phyloP scores from a whole-genome alignment of 2,329 filamentous ascomycete species.

The Lasiodiplodia hormozganensis region DNA sequence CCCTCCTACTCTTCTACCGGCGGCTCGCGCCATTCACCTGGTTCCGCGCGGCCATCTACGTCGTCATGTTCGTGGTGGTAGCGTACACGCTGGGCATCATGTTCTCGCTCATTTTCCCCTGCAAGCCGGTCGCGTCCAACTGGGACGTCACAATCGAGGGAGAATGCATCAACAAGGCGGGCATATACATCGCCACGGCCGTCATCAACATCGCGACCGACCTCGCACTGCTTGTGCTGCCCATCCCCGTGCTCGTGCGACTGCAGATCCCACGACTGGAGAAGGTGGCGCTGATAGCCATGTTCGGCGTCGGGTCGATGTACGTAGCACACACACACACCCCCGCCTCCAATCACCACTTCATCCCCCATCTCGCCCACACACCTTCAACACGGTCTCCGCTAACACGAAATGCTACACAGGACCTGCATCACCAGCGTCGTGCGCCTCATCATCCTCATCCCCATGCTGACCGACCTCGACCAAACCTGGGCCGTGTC shows the following conservation, averaged over 20 bases:
- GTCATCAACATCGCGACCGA: slow-evolving; percentile 39
- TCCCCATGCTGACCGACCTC: slow-evolving; percentile 17
- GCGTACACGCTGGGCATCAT: slow-evolving; percentile 35
- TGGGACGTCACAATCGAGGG: slow-evolving; percentile 34
- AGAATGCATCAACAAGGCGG: slow-evolving; percentile 34
- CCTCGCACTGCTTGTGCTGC: slow-evolving; percentile 35
- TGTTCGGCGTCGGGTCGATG: slow-evolving; percentile 36
- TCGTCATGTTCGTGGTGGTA: slow-evolving; percentile 34
- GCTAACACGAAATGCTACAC: background rate
- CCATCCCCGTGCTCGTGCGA: slow-evolving; percentile 37
- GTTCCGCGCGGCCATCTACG: slow-evolving; percentile 31
- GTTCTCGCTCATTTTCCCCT: slow-evolving; percentile 37
- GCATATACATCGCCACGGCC: slow-evolving; percentile 37
- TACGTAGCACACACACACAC: background rate
- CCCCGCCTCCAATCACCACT: background rate
- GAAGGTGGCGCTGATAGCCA: slow-evolving; percentile 34
- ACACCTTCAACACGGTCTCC: background rate
- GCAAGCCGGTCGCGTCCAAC: slow-evolving; percentile 35
- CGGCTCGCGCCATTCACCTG: slow-evolving; percentile 31
- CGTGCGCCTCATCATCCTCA: slow-evolving; percentile 37
- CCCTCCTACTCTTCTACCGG: slow-evolving; percentile 35
- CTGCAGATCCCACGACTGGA: slow-evolving; percentile 38
- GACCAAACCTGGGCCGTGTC: slow-evolving; percentile 25
- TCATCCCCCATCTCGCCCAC: background rate
- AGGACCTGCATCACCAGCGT: slow-evolving; percentile 44